Evolutionary conservation across 1,139 yeast genomes (phyloP).

Genomic region (Candida tropicalis): DNA sequence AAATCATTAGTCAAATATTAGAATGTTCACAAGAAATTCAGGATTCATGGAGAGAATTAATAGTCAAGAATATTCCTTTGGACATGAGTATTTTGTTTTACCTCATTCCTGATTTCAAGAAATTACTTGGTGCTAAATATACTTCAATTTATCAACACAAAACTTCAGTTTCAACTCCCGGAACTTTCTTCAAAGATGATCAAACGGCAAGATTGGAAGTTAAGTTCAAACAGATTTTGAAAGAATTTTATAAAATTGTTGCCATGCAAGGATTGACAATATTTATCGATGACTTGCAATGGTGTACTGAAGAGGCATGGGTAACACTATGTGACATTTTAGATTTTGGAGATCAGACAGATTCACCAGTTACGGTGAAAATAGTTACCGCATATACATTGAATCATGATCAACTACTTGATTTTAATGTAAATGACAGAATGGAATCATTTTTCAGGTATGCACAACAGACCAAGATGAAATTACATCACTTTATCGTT

Average conservation of each 20-base stretch:
- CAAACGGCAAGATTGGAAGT: conserved; percentile 36
- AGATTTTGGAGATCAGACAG: conserved; percentile 15
- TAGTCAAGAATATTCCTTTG: conserved; percentile 41
- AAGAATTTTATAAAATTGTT: conserved; percentile 43
- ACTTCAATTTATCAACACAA: conserved; percentile 20
- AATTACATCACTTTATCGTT: conserved; percentile 9
- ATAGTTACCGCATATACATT: conserved; percentile 13
- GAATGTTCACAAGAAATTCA: conserved; percentile 40
- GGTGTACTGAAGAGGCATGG: conserved; percentile 39
- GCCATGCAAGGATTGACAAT: conserved; percentile 48
- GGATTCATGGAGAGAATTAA: conserved; percentile 45
- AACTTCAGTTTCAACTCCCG: conserved; percentile 8
- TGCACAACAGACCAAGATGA: conserved; percentile 11
- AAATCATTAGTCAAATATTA: conserved; percentile 45
- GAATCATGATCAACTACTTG: conserved; percentile 14
- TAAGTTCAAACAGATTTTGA: conserved; percentile 46
- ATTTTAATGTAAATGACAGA: conserved; percentile 6
- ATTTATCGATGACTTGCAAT: conserved; percentile 52
- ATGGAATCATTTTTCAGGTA: conserved; percentile 8
- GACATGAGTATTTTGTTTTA: conserved; percentile 47
- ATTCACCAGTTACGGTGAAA: conserved; percentile 11
- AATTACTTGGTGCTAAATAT: conserved; percentile 49
- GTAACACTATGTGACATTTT: conserved; percentile 32
- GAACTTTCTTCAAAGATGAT: conserved; percentile 18
- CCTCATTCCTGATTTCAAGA: conserved; percentile 48